phyloP scores from a whole-genome alignment of 2,329 filamentous ascomycete species.

The Xylariaceae sp. region DNA sequence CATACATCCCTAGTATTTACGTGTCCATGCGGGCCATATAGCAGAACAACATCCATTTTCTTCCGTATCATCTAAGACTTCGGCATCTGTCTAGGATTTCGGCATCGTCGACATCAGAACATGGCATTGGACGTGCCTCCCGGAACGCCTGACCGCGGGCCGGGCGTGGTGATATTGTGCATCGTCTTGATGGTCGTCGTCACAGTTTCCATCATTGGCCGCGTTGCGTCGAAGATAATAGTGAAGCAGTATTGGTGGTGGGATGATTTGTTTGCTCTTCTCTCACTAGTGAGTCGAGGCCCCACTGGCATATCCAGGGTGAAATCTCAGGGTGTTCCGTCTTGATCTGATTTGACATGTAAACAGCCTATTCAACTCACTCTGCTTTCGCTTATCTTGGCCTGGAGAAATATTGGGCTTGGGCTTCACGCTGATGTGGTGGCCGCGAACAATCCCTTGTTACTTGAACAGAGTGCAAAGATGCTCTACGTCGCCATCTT shows the following conservation, averaged over 20 bases:
- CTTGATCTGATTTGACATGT: background rate
- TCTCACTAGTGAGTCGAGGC: slow-evolving; percentile 10
- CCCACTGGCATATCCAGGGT: background rate
- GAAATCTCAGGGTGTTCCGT: background rate
- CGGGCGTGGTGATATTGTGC: slow-evolving; percentile 12
- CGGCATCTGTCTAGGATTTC: too few species aligned
- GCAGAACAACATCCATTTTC: background rate
- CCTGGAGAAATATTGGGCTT: slow-evolving; percentile 13
- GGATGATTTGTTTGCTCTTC: slow-evolving; percentile 12
- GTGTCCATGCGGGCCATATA: background rate
- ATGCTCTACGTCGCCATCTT: slow-evolving; percentile 19
- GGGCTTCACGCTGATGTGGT: slow-evolving; percentile 13
- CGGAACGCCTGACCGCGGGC: slow-evolving; percentile 14
- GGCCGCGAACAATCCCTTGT: slow-evolving; percentile 4
- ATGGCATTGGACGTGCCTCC: slow-evolving; percentile 15
- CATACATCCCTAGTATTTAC: too few species aligned
- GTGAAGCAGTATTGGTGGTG: slow-evolving; percentile 14
- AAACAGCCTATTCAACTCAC: slow-evolving; percentile 11
- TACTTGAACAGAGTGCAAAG: slow-evolving; percentile 10
- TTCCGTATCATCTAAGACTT: background rate
- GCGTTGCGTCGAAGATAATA: slow-evolving; percentile 5
- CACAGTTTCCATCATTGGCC: slow-evolving; percentile 20
- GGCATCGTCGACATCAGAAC: too few species aligned
- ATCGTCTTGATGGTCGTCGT: slow-evolving; percentile 10
- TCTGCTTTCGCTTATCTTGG: slow-evolving; percentile 7